Evolutionary conservation across 768 basidiomycete genomes (phyloP).

Genomic region (Suillus placidus): DNA sequence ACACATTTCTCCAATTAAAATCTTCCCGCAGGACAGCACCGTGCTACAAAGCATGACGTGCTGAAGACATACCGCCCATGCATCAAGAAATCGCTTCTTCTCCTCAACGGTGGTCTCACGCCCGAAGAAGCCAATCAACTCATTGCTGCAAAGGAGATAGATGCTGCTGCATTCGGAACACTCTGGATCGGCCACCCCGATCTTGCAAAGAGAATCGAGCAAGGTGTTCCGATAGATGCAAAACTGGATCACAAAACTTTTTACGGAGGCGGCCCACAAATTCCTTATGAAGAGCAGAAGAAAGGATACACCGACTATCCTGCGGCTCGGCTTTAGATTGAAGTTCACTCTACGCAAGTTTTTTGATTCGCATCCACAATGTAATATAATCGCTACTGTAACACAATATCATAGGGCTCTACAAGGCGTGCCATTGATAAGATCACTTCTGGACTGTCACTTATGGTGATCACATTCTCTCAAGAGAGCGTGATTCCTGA

Average conservation of each 20-base stretch:
- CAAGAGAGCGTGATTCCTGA: slow-evolving; percentile 29
- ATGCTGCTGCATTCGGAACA: slow-evolving; percentile 14
- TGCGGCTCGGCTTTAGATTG: slow-evolving; percentile 16
- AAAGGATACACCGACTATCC: slow-evolving; percentile 45
- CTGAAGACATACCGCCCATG: slow-evolving; percentile 39
- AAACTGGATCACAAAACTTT: slow-evolving; percentile 24
- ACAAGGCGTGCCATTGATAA: background rate
- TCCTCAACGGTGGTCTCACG: slow-evolving; percentile 41
- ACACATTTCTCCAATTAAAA: background rate
- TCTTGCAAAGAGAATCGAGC: slow-evolving; percentile 35
- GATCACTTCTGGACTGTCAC: slow-evolving; percentile 14
- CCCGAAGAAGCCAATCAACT: background rate
- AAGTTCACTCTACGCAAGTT: background rate
- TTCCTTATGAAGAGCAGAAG: slow-evolving; percentile 20
- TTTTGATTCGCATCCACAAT: background rate
- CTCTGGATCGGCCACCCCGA: slow-evolving; percentile 45
- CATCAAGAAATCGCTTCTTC: slow-evolving; percentile 40
- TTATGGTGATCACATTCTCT: slow-evolving; percentile 37
- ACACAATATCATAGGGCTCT: background rate
- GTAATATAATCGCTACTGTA: background rate
- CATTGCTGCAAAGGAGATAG: slow-evolving; percentile 22
- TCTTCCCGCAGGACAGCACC: slow-evolving; percentile 27
- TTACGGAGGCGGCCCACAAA: slow-evolving; percentile 25
- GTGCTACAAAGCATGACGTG: slow-evolving; percentile 43
- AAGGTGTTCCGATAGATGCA: slow-evolving; percentile 17